A percentile compares a stretch with the other conserved stretches of the same genome.
Evolutionary conservation across 2,329 filamentous ascomycete genomes (phyloP).

Genomic region (Cordyceps javanica): DNA sequence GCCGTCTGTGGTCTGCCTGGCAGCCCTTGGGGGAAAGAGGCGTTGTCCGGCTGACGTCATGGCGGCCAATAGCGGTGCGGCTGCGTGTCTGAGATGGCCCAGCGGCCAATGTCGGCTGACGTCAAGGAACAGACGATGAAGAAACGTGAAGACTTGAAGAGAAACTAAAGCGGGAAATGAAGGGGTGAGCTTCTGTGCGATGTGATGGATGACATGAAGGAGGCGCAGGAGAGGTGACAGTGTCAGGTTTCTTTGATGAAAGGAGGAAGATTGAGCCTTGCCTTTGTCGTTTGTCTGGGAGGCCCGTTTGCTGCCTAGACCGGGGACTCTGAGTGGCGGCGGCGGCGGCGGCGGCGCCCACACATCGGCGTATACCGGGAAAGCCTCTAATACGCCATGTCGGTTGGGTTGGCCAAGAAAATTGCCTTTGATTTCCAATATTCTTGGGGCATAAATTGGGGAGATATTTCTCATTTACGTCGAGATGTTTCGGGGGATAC

Average conservation of each 20-base stretch:
- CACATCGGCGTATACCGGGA: too few relatives aligned
- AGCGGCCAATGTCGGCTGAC: constrained; percentile 10
- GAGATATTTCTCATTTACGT: too few relatives aligned
- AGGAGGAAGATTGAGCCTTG: background rate
- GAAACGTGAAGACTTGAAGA: background rate
- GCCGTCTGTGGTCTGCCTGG: background rate
- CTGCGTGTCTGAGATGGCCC: background rate
- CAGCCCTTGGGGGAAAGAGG: background rate
- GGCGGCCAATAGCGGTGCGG: constrained; percentile 6
- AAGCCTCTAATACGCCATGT: too few relatives aligned
- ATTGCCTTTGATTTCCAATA: too few relatives aligned
- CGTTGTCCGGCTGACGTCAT: constrained; percentile 14
- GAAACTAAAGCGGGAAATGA: background rate
- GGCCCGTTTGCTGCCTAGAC: constrained; percentile 1
- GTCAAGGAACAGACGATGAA: constrained; percentile 9
- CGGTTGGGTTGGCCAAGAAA: too few relatives aligned
- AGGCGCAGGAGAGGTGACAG: background rate
- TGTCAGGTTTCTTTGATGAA: background rate
- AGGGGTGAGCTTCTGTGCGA: background rate
- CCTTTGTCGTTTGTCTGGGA: background rate
- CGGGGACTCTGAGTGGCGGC: background rate
- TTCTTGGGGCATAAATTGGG: too few relatives aligned
- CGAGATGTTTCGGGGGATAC: too few relatives aligned
- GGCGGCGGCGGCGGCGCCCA: too few relatives aligned
- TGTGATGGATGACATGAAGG: background rate